A percentile compares a stretch with the other conserved stretches of the same genome.
Evolutionary conservation across 768 basidiomycete genomes (phyloP).

Genomic region (Leccinum subgranulosum): DNA sequence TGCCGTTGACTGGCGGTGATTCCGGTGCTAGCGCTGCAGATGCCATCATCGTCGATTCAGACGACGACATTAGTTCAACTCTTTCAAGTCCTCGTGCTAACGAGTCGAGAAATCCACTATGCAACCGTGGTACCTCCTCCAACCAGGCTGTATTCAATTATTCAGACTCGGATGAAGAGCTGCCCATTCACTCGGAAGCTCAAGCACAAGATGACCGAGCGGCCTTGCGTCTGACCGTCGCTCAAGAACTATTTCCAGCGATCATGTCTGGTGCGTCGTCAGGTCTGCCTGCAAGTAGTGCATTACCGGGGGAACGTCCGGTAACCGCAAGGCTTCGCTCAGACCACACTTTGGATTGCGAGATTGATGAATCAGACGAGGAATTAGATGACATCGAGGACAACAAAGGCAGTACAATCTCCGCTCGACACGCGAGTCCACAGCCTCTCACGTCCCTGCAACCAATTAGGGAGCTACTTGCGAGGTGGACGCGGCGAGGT

Average conservation of each 20-base stretch:
- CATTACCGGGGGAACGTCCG: neutral
- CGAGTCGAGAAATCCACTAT: neutral
- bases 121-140: neutral
- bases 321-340: neutral
- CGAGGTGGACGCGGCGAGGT: conserved; percentile 8
- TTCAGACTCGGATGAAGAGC: conserved; percentile 12
- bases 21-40: conserved; percentile 13
- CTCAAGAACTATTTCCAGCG: conserved; percentile 1
- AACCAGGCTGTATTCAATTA: neutral
- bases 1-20: neutral
- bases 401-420: neutral
- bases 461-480: conserved; percentile 11
- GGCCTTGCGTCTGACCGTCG: neutral
- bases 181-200: conserved; percentile 1
- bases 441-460: conserved; percentile 6
- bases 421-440: conserved; percentile 1
- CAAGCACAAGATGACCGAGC: neutral
- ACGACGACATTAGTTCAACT: conserved; percentile 10
- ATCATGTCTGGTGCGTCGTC: neutral
- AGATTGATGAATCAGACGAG: conserved; percentile 2
- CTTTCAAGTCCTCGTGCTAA: neutral
- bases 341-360: conserved; percentile 5
- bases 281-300: neutral
- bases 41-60: conserved; percentile 23
- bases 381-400: neutral